Base-by-base conservation (phyloP, 2,329 filamentous ascomycete genomes). In the Cordyceps pruinosa region DNA sequence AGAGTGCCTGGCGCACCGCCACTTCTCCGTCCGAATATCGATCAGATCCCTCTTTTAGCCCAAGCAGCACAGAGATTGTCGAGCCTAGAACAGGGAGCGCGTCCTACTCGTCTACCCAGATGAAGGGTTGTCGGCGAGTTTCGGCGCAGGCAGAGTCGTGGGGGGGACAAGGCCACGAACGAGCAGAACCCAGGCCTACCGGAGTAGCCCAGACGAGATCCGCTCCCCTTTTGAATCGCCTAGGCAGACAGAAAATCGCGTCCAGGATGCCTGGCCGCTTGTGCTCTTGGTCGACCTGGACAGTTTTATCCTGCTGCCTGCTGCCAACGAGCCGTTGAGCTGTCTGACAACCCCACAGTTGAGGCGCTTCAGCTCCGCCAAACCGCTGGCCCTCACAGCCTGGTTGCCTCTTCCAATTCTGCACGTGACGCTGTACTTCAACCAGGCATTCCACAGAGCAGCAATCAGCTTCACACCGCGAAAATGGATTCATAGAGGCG, bases 271-370 rank as follows among this genome's bases (percentile, higher is more conserved):
- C 48, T 52, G 48, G 49, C 34, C 42, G 46, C 47, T 35, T 45
- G n/a, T 21, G 34, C 12, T 5, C 13, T 35, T 34, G n/a, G 54
- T 49, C 54, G 25, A 41, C 30, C 28, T 12, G 37, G 23, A 5
- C 10, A 37, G 23, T 46, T n/a, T 48, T 52, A 58, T 58, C 28
- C 48, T 58, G 48, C 42, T 58, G 56, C 56, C 56, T 58, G 56
- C 28, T 58, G 39, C 45, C 35, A 12, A 44, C 32, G n/a, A n/a
- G n/a, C n/a, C n/a, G n/a, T n/a, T n/a, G n/a, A n/a, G 42, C 19
- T 28, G 21, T 13, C 13, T 10, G 15, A n/a, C 17, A 48, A 48
- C 52, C 52, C 52, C 52, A 56, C 52, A 32, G 48, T 34, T 19
- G 42, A 13, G 25, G 25, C 23, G 21, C 28, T 45, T 41, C 32